These are phyloP conservation scores for Hanseniaspora uvarum DNA, from an alignment of 1,139 yeast genomes.

Conservation along the genomic window DNA sequence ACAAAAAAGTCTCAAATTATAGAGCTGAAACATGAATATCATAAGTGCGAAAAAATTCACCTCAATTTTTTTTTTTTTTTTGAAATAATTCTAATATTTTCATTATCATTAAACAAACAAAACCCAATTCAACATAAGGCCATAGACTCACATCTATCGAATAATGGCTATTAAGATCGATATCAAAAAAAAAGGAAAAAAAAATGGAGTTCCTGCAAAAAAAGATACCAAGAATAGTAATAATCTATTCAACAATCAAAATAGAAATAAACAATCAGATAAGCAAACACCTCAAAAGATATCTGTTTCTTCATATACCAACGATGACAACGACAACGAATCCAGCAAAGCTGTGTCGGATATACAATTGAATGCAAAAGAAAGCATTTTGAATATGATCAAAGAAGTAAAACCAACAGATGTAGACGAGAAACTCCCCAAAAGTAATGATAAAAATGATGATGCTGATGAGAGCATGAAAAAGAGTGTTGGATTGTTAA, in stretches of 20 bases:
- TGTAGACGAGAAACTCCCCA: neutral
- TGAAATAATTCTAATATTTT: too few species aligned
- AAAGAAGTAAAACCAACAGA: constrained; percentile 10
- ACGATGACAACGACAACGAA: neutral
- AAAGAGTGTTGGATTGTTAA: neutral
- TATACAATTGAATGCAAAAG: neutral
- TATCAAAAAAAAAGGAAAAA: neutral
- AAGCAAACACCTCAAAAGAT: neutral
- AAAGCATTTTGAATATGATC: neutral
- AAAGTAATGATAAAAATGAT: constrained; percentile 8
- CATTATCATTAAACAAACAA: neutral
- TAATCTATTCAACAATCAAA: neutral
- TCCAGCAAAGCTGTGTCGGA: neutral
- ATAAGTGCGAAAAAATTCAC: too few species aligned
- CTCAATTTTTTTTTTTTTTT: too few species aligned
- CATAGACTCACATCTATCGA: neutral
- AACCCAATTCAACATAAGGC: too few species aligned
- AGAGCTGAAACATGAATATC: too few species aligned
- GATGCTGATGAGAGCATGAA: neutral
- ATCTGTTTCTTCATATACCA: neutral
- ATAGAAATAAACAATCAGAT: neutral
- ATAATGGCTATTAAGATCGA: constrained; percentile 1
- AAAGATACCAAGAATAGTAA: neutral
- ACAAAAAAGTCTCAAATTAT: too few species aligned
- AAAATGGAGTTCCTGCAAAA: neutral